Base-by-base conservation (phyloP, 768 basidiomycete species). In the Phaffia australis region DNA sequence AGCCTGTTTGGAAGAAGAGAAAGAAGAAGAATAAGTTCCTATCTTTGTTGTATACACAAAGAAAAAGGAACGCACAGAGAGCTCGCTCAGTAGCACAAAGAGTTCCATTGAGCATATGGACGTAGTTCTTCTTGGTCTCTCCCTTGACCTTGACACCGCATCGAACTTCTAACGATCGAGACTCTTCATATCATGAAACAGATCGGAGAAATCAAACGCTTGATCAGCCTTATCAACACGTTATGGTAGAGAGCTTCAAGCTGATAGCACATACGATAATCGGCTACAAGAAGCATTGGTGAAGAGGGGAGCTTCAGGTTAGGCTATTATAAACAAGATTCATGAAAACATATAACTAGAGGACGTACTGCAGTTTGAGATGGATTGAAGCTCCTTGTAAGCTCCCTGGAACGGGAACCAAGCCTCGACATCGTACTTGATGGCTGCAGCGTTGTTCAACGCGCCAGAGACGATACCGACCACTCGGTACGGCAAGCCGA, bases 41-140 rank as follows among this genome's bases (percentile, higher is more conserved):
- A 5, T 54, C 35, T 11, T 42, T 11, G 11, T 5, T 42, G 4
- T 42, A 4, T 42, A 42, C 35, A 11, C 35, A 11, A 42, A 42
- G 4, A 8, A n/a, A 16, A 54, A 54, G 21, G 16, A n/a, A 65
- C 64, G 14, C 29, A 65, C 94, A 98, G 23, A 98, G 80, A 1
- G 95, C 89, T 49, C 95, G 88, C 78, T 94, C 89, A 1, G 95
- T 98, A 1, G 95, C 95, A 72, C 92, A 95, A 55, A 99, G 82
- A 3, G 95, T 99, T 47, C 91, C 94, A 76, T 99, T 99, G 74
- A 99, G 79, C 95, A 99, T 99, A 80, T 99, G 95, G 5, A 95
- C 93, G 77, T 97, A 98, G 5, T 91, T 79, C 74, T 97, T 93
- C 66, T 88, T 83, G 60, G 87, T 81, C 74, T 97, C 90, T 35